A percentile compares a stretch with the other conserved stretches of the same genome.
Evolutionary conservation across 176 grass and related monocot species (phyloP).

Genomic region (Stipa capillata): DNA sequence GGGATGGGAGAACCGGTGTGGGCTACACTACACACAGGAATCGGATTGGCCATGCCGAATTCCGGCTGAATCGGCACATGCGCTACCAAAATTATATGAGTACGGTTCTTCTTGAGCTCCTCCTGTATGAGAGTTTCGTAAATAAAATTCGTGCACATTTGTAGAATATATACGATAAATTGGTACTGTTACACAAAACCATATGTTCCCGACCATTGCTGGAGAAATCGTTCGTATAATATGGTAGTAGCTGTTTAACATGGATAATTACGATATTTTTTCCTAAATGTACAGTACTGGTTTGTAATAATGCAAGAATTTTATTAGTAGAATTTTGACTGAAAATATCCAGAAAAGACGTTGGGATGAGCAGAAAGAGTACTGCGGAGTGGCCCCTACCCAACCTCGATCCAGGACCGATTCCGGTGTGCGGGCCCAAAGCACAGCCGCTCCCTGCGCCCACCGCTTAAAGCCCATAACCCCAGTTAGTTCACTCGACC

Average conservation of each 20-base stretch:
- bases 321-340: background rate
- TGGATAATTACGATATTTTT: too few relatives aligned
- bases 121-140: too few relatives aligned
- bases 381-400: background rate
- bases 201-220: too few relatives aligned
- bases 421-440: background rate
- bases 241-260: too few relatives aligned
- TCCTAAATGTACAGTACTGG: too few relatives aligned
- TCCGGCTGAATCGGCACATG: background rate
- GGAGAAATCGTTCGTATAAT: too few relatives aligned
- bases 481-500: constrained; percentile 4
- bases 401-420: background rate
- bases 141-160: too few relatives aligned
- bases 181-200: too few relatives aligned
- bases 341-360: background rate
- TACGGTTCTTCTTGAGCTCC: background rate
- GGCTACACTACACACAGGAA: constrained; percentile 1
- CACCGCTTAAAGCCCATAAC: background rate
- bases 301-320: background rate
- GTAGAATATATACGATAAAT: too few relatives aligned
- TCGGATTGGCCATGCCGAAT: background rate
- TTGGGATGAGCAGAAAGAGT: background rate
- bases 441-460: background rate
- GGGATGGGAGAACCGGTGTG: background rate
- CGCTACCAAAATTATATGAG: too few relatives aligned